Evolutionary conservation across 179 eudicot genomes (phyloP).

Genomic region (Silene noctiflora): DNA sequence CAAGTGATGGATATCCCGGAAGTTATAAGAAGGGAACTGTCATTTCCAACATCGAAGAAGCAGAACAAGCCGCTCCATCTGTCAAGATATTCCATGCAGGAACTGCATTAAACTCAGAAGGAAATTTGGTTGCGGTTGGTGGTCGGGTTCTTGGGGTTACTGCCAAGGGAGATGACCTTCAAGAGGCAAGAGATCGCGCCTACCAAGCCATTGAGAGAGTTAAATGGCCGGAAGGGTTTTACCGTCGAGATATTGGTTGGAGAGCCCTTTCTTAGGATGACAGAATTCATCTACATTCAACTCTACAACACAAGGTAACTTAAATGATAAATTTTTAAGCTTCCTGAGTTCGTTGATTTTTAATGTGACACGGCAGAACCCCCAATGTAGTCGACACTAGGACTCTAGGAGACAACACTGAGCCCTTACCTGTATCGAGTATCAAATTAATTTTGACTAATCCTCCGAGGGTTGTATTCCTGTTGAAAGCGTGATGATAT

Average conservation of each 20-base stretch:
- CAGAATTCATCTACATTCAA: neutral
- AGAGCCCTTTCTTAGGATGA: constrained; percentile 55
- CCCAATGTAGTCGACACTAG: no score
- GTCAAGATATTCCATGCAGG: constrained; percentile 93
- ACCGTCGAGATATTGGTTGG: constrained; percentile 83
- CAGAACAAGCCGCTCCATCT: constrained; percentile 61
- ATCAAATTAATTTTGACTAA: no score
- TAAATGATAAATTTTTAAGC: no score
- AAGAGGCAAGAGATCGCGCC: constrained; percentile 70
- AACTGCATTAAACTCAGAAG: constrained; percentile 59
- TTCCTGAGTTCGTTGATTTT: no score
- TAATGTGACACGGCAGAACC: no score
- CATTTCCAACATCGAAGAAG: constrained; percentile 58
- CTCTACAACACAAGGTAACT: no score
- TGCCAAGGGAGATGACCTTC: constrained; percentile 73
- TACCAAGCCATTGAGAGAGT: constrained; percentile 65
- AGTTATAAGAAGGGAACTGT: constrained; percentile 66
- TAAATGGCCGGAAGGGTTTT: constrained; percentile 78
- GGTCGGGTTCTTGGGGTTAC: constrained; percentile 95
- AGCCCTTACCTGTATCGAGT: no score
- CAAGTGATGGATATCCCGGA: constrained; percentile 93
- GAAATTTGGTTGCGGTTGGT: constrained; percentile 74
- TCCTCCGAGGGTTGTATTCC: no score
- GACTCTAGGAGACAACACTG: no score
- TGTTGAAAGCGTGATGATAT: no score